These are phyloP conservation scores for Backusella mclennaniae DNA, from an alignment of 192 early-diverging fungal species.

Conservation along the genomic window DNA sequence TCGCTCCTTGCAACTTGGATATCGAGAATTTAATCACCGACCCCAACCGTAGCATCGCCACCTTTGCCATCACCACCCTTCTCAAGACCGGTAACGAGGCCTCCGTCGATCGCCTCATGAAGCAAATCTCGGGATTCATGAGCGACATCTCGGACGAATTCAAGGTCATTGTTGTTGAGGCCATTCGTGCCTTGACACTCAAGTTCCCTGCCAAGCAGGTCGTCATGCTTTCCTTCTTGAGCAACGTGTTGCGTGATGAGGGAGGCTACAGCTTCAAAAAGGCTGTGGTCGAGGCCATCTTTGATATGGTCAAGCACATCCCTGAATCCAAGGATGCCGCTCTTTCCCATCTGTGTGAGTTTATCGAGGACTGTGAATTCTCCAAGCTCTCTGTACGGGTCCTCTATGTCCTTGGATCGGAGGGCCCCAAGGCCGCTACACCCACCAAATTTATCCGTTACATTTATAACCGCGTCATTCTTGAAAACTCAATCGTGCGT, in stretches of 20 bases:
- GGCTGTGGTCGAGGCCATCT: conserved; percentile 94
- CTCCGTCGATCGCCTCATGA: conserved; percentile 97
- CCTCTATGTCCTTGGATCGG: conserved; percentile 89
- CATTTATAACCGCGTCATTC: conserved; percentile 98
- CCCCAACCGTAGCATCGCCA: conserved; percentile 94
- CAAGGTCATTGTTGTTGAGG: conserved; percentile 97
- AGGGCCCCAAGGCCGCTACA: conserved; percentile 85
- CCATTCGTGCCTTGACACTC: conserved; percentile 91
- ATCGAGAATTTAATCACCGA: conserved; percentile 98
- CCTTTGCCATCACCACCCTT: conserved; percentile 98
- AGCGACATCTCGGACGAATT: conserved; percentile 99
- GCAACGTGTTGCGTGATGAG: conserved; percentile 91
- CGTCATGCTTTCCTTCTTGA: conserved; percentile 90
- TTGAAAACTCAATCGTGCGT: conserved; percentile 94
- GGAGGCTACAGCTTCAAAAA: conserved; percentile 97
- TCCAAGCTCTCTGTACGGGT: conserved; percentile 96
- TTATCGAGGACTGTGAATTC: conserved; percentile 99
- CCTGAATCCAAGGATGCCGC: conserved; percentile 94
- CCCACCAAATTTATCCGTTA: conserved; percentile 98
- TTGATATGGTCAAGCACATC: conserved; percentile 93
- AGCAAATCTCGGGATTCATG: conserved; percentile 99
- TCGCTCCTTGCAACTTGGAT: conserved; percentile 95
- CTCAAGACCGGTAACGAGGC: conserved; percentile 99
- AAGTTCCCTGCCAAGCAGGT: conserved; percentile 98
- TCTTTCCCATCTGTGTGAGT: conserved; percentile 95